Conservation (phyloP, 352 stramenopile genomes). For the Globisporangium sylvaticum region DNA sequence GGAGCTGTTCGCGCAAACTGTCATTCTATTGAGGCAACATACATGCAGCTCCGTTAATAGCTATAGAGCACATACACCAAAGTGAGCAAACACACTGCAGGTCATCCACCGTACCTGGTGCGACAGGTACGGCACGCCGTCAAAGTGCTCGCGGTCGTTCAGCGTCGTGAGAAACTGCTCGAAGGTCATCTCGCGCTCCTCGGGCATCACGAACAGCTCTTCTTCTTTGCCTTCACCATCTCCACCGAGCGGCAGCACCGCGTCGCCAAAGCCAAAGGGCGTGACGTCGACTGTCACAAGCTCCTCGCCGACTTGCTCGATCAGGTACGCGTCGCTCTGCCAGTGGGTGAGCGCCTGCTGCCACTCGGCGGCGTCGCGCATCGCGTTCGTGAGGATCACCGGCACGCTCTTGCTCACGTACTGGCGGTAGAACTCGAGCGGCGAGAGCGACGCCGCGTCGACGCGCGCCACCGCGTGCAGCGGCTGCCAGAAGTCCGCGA, state of each 20-base stretch:
- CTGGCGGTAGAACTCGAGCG: constrained; percentile 65
- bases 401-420: constrained; percentile 79
- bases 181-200: constrained; percentile 74
- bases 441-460: constrained; percentile 34
- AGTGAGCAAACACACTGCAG: not conserved
- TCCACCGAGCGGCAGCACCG: constrained; percentile 43
- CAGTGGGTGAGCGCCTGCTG: constrained; percentile 39
- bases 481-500: constrained; percentile 70
- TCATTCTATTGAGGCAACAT: constrained; percentile 46
- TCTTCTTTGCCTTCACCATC: not conserved
- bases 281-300: constrained; percentile 73
- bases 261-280: constrained; percentile 70
- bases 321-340: constrained; percentile 53
- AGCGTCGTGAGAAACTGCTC: constrained; percentile 49
- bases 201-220: constrained; percentile 71
- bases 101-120: constrained; percentile 39
- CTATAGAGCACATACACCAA: not conserved
- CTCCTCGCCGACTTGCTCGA: constrained; percentile 36
- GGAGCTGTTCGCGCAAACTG: constrained; percentile 69
- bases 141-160: constrained; percentile 42
- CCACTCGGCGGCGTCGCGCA: constrained; percentile 50
- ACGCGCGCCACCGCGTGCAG: constrained; percentile 46
- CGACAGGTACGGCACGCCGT: constrained; percentile 81
- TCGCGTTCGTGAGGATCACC: constrained; percentile 66
- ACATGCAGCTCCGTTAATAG: not conserved